A percentile compares a stretch with the other conserved stretches of the same genome.
Evolutionary conservation across 768 basidiomycete species (phyloP).

Genomic region (Mycena latifolia): DNA sequence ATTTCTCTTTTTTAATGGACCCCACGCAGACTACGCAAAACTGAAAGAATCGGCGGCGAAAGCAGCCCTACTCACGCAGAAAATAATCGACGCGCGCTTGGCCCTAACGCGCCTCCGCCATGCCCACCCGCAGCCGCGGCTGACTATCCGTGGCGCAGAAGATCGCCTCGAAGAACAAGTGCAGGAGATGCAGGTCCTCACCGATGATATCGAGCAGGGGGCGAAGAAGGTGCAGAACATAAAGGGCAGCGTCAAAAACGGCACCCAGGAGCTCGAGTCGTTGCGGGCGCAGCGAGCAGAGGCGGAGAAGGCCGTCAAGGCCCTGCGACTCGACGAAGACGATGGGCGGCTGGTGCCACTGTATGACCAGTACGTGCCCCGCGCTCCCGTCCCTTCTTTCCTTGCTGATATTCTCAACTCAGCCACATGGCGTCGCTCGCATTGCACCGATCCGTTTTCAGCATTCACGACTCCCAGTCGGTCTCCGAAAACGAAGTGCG

Average conservation of each 20-base stretch:
- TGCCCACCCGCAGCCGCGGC: conserved; percentile 81
- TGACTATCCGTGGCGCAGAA: conserved; percentile 82
- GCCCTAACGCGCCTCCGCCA: conserved; percentile 85
- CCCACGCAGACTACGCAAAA: conserved; percentile 73
- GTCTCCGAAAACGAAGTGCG: conserved; percentile 84
- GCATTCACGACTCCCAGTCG: conserved; percentile 68
- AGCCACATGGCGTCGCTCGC: conserved; percentile 78
- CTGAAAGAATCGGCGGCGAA: conserved; percentile 65
- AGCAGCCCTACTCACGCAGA: conserved; percentile 72
- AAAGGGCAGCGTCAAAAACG: conserved; percentile 73
- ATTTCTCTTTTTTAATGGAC: not conserved
- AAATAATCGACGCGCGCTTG: conserved; percentile 87
- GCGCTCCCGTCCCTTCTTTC: not conserved
- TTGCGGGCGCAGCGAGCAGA: conserved; percentile 73
- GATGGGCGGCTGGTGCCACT: conserved; percentile 73
- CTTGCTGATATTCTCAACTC: conserved; percentile 1
- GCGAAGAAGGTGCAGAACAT: conserved; percentile 64
- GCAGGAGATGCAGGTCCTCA: conserved; percentile 82
- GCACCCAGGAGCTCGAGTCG: conserved; percentile 67
- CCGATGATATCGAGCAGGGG: conserved; percentile 70
- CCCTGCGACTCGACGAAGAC: conserved; percentile 68
- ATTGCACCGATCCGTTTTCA: conserved; percentile 72
- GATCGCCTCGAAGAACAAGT: conserved; percentile 82
- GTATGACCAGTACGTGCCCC: conserved; percentile 72
- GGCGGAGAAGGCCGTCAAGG: conserved; percentile 75